Base-by-base conservation (phyloP, 2,329 filamentous ascomycete genomes). In the Trichoderma sp. region DNA sequence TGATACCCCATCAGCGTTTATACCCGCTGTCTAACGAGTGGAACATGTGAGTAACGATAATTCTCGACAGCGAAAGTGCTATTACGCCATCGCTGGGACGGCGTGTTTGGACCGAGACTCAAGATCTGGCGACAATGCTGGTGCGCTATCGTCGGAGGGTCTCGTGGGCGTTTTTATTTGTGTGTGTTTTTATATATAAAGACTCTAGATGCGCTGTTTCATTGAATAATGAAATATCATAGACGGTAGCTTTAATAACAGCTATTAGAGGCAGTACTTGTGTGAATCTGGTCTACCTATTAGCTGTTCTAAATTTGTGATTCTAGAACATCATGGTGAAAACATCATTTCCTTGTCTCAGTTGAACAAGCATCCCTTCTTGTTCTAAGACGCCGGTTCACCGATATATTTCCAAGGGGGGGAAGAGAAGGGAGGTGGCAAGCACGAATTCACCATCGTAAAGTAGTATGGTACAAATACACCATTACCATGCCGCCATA, bases 1-100 rank as follows among this genome's bases (percentile, higher is more conserved):
- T 81, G 82, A 83, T 84, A 84, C 82, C 81, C 82, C 82, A 83
- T 82, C 75, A 76, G 81, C 80, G 81, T 84, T 83, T 82, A 79
- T 78, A 82, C 81, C 78, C 81, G 82, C 80, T 80, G 81, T 84
- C 82, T 77, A 50, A 80, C 82, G 82, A 83, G 81, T 77, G 76
- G 50, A 65, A 74, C 77, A 71, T 73, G 55, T 70, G 66, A 57
- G 72, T 6, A 64, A 55, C 30, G 58, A 75, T 4, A 72, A 57
- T 75, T 77, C 82, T 86, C 84, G 85, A 84, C 84, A 82, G 84
- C 83, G 84, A 86, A 78, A 86, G 85, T 86, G 85, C 85, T 85
- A 73, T 79, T 86, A 85, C 85, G 85, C 85, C 85, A 86, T 86
- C 81, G 84, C 84, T 84, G 84, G 83, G 85, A 86, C 84, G 84